Conservation (phyloP, 306 rosid species). For the Oemleria cerasiformis region DNA sequence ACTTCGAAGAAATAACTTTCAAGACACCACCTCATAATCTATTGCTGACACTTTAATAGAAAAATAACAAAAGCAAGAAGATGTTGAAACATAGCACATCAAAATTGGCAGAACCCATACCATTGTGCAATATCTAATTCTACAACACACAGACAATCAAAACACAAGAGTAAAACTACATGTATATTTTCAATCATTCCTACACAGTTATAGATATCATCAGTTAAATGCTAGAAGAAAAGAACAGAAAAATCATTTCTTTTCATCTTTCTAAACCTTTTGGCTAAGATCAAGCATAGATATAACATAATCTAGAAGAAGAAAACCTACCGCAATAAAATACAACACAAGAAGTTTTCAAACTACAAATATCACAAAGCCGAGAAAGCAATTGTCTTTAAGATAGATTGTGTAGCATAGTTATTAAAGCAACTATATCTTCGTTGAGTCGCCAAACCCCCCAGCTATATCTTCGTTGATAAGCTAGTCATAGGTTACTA, state of each 20-base stretch:
- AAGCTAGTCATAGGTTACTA: conserved; percentile 19
- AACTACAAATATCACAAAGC: conserved; percentile 26
- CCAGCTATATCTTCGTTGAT: conserved; percentile 26
- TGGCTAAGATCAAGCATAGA: not conserved
- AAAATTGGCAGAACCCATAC: not conserved
- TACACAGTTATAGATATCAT: too few relatives aligned
- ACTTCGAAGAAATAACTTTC: conserved; percentile 24
- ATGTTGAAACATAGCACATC: not conserved
- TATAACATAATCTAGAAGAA: not conserved
- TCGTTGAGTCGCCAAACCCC: conserved; percentile 18
- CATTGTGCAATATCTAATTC: not conserved
- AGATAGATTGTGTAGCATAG: conserved; percentile 13
- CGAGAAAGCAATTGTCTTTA: conserved; percentile 25
- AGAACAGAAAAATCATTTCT: not conserved
- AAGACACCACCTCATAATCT: conserved; percentile 25
- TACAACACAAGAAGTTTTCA: conserved; percentile 11
- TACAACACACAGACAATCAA: not conserved
- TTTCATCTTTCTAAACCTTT: conserved; percentile 1
- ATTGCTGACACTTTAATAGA: conserved; percentile 12
- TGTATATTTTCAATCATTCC: not conserved
- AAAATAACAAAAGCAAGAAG: conserved; percentile 10
- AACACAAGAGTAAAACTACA: not conserved
- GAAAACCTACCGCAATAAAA: conserved; percentile 4
- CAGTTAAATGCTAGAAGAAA: too few relatives aligned
- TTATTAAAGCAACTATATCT: conserved; percentile 23